These are phyloP conservation scores for Russula ochroleuca DNA, from an alignment of 768 basidiomycete genomes.

Conservation along the genomic window DNA sequence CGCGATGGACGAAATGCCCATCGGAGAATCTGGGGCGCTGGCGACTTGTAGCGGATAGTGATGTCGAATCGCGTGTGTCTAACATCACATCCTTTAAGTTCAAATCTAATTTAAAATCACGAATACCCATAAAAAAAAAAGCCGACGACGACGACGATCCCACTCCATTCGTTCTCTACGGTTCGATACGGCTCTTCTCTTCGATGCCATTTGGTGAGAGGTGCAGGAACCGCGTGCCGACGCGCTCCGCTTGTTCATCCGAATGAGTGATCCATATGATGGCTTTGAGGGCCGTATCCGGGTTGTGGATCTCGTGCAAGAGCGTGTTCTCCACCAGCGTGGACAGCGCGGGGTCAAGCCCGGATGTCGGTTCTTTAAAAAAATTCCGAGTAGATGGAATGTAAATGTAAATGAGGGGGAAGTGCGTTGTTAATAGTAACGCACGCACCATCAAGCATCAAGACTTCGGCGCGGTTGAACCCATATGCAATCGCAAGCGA, in stretches of 20 bases:
- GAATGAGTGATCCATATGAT: constrained; percentile 89
- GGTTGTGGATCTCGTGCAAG: constrained; percentile 45
- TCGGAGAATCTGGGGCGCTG: not conserved
- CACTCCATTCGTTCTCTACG: constrained; percentile 17
- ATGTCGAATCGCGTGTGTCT: not conserved
- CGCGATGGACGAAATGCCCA: not conserved
- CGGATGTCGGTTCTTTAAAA: constrained; percentile 86
- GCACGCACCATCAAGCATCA: constrained; percentile 68
- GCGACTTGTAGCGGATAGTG: not conserved
- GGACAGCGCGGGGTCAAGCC: constrained; percentile 69
- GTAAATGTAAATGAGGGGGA: not conserved
- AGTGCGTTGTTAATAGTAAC: not conserved
- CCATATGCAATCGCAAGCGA: constrained; percentile 71
- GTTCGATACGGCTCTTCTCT: constrained; percentile 13
- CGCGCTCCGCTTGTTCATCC: constrained; percentile 68
- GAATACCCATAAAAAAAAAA: too few relatives aligned
- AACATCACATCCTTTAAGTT: constrained; percentile 2
- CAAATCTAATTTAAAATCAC: constrained; percentile 3
- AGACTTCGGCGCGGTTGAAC: constrained; percentile 67
- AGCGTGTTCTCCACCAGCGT: constrained; percentile 62
- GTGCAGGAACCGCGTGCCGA: constrained; percentile 65
- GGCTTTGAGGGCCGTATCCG: constrained; percentile 56
- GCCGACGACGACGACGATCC: not conserved
- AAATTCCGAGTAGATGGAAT: not conserved
- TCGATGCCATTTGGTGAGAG: constrained; percentile 31